A percentile compares a stretch with the other conserved stretches of the same genome.
Conservation (phyloP, 495 filamentous ascomycete species). For the Aspergillus sparsus region DNA sequence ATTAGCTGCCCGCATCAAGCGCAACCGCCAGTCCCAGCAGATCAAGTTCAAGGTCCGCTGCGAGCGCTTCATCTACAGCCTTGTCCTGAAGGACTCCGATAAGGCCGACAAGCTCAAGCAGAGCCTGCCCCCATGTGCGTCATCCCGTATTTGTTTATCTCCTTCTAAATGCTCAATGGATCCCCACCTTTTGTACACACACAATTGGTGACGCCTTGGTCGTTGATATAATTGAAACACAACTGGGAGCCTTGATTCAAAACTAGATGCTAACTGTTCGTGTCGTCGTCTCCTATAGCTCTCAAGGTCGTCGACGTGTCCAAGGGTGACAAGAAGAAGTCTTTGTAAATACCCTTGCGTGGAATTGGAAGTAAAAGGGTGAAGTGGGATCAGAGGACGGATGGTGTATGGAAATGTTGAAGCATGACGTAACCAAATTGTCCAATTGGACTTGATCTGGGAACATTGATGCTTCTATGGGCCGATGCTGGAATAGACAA, state of each 20-base stretch:
- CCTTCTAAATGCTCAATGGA: too few species aligned
- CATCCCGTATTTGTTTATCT: not conserved
- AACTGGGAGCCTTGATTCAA: not conserved
- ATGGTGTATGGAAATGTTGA: conserved; percentile 31
- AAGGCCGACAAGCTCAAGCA: conserved; percentile 99
- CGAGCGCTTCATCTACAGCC: conserved; percentile 89
- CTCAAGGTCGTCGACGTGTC: conserved; percentile 76
- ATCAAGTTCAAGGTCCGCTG: conserved; percentile 99
- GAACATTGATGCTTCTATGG: conserved; percentile 37
- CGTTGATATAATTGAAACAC: not conserved
- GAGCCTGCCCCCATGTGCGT: conserved; percentile 91
- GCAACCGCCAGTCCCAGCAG: conserved; percentile 79
- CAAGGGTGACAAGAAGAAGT: conserved; percentile 71
- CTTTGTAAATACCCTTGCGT: conserved; percentile 40
- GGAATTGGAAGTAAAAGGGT: conserved; percentile 28
- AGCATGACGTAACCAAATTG: conserved; percentile 35
- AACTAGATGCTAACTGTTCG: conserved; percentile 30
- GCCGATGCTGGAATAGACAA: conserved; percentile 38
- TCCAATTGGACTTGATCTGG: conserved; percentile 31
- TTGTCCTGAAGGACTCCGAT: conserved; percentile 94
- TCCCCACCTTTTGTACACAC: too few species aligned
- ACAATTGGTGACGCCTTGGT: too few species aligned
- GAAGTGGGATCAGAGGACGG: conserved; percentile 33
- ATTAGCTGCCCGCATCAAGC: conserved; percentile 94
- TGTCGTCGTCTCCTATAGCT: conserved; percentile 43